Percentiles rank a stretch among this genome's conserved stretches.
phyloP scores from a whole-genome alignment of 2,329 filamentous ascomycete species.

The Allantophomopsis lycopodina region DNA sequence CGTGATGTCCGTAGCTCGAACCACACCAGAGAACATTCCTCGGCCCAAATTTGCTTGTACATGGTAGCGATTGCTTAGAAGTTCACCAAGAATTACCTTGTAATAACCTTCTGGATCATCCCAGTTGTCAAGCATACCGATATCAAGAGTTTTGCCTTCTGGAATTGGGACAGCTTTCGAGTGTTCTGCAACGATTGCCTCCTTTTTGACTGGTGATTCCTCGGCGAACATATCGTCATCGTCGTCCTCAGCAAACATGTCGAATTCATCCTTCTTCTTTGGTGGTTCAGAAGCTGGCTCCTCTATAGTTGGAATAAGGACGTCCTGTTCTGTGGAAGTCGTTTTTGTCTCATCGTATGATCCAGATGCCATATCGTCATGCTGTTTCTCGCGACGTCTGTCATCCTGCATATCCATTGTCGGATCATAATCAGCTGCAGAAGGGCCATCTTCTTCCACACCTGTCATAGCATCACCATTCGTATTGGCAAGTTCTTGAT shows the following conservation, averaged over 20 bases:
- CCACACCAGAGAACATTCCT: constrained; percentile 96
- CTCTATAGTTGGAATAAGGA: constrained; percentile 24
- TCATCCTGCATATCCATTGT: constrained; percentile 82
- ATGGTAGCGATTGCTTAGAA: constrained; percentile 81
- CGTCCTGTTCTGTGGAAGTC: constrained; percentile 31
- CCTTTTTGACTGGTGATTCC: constrained; percentile 26
- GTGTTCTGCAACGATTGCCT: constrained; percentile 24
- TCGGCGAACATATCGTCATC: constrained; percentile 51
- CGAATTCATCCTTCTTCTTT: constrained; percentile 47
- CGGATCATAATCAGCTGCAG: constrained; percentile 88
- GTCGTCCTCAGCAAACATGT: constrained; percentile 85
- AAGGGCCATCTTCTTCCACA: constrained; percentile 56
- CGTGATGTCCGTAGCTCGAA: constrained; percentile 67
- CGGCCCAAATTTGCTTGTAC: constrained; percentile 78
- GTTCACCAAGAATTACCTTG: constrained; percentile 82
- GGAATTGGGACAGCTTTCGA: constrained; percentile 29
- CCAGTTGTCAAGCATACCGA: constrained; percentile 79
- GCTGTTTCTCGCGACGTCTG: constrained; percentile 48
- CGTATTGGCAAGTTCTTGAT: constrained; percentile 52
- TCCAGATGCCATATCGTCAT: constrained; percentile 37
- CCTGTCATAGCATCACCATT: constrained; percentile 25
- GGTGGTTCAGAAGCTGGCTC: constrained; percentile 19
- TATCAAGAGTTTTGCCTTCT: constrained; percentile 43
- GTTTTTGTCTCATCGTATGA: constrained; percentile 45
- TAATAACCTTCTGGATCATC: constrained; percentile 95